Evolutionary conservation across 179 eudicot species (phyloP), one percentile per base, ranked within the genome.

Genomic region (Amaranthus tricolor): DNA sequence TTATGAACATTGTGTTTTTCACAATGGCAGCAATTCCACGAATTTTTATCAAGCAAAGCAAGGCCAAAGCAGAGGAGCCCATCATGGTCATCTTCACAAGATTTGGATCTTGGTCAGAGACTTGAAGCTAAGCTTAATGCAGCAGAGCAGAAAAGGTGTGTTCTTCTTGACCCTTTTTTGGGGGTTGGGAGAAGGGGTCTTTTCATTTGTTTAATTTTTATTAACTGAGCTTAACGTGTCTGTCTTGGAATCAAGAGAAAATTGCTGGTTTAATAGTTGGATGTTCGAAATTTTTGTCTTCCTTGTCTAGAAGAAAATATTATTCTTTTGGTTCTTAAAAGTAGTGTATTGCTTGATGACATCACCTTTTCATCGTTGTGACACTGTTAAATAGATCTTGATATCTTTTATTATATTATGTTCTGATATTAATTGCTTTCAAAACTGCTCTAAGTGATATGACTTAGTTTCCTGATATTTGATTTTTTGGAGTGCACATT

Each of bases 111-210:
- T 72, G 89, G 89, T 74, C 97, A 87, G 83, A 90, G 93, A 14
- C 89, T 95, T 61, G 91, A 89, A 84, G 99, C 97, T 20, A 95
- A 90, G 85, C 92, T 95, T 58, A 88, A 82, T 85, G 99, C 99
- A 81, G 97, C 99, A 59, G 99, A 95, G 82, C 91, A 88, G 88
- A 95, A 95, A 77, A 88, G 99, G 99, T 63, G 6, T 78, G 60
- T 72, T 71, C 50, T 58, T 47, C 54, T 75, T 74, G 20, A 21
- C 51, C 20, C 9, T 69, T 63, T 71, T 45, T 19, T 49, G 40
- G 40, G 31, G 40, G 40, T 31, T 31, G 40, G 2, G 40, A 4
- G 40, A 31, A 31, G 3, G 40, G 40, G 10, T 55, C 73, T 55
- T 6, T 19, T 16, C 17, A 10, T 62, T 43, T 61, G 40, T 24